phyloP scores from a whole-genome alignment of 441 rosid species.

The Cnidoscolus chayamansa region DNA sequence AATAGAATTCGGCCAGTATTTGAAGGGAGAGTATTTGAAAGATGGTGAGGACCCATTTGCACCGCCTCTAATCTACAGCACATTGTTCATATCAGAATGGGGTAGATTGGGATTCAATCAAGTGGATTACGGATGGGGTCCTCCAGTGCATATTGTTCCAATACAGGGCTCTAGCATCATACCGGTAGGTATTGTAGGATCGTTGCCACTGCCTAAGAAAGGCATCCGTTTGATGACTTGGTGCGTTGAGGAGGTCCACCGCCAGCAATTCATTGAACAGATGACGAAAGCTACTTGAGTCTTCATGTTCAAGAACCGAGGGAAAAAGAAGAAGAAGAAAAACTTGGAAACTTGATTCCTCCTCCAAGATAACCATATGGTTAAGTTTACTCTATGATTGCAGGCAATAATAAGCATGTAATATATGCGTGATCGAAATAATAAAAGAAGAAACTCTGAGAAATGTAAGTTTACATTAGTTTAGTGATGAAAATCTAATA shows the following conservation, averaged over 20 bases:
- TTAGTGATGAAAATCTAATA: too few relatives aligned
- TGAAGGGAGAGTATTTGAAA: slow-evolving; percentile 29
- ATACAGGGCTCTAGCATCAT: slow-evolving; percentile 48
- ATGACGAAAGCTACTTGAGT: slow-evolving; percentile 27
- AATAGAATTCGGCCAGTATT: slow-evolving; percentile 35
- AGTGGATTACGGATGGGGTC: slow-evolving; percentile 60
- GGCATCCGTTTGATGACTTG: slow-evolving; percentile 70
- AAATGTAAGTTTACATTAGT: too few relatives aligned
- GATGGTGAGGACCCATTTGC: slow-evolving; percentile 49
- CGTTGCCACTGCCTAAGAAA: slow-evolving; percentile 42
- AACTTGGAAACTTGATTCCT: neutral
- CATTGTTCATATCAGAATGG: slow-evolving; percentile 62
- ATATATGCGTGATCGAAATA: too few relatives aligned
- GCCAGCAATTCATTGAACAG: slow-evolving; percentile 30
- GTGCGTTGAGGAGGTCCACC: slow-evolving; percentile 50
- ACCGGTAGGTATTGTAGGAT: slow-evolving; percentile 55
- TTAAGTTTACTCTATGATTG: neutral
- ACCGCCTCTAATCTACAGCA: slow-evolving; percentile 42
- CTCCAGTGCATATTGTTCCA: slow-evolving; percentile 49
- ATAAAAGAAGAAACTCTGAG: too few relatives aligned
- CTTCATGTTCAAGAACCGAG: neutral
- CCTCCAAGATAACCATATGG: neutral
- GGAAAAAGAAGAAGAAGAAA: neutral
- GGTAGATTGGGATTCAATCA: slow-evolving; percentile 58
- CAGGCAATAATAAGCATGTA: too few relatives aligned